Conservation (phyloP, 148 eudicot genomes). For the Heliamphora exappendiculata region DNA sequence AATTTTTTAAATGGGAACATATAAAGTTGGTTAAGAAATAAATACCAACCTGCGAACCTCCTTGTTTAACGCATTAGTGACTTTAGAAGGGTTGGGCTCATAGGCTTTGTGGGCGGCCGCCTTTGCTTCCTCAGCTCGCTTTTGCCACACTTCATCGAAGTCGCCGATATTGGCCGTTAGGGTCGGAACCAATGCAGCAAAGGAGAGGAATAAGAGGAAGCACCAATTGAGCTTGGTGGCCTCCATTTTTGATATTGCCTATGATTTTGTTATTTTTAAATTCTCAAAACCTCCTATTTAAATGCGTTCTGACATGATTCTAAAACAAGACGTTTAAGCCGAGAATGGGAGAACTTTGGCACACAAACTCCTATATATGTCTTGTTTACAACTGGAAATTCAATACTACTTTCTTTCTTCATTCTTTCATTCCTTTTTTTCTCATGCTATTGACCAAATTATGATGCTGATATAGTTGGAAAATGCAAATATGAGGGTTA, state of each 20-base stretch:
- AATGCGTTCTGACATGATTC: background rate
- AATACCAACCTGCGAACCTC: conserved; percentile 44
- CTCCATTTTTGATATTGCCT: background rate
- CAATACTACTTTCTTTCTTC: no score
- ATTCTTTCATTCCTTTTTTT: no score
- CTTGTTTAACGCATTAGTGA: conserved; percentile 38
- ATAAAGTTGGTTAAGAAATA: background rate
- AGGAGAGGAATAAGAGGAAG: background rate
- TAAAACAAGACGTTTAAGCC: background rate
- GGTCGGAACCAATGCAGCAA: conserved; percentile 11
- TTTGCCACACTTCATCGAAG: conserved; percentile 32
- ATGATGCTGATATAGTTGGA: background rate
- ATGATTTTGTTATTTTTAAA: background rate
- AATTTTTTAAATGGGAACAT: no score
- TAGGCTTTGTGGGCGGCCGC: conserved; percentile 27
- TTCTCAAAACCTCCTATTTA: background rate
- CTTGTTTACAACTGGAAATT: background rate
- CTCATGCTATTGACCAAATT: background rate
- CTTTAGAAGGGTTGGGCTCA: conserved; percentile 31
- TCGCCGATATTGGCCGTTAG: conserved; percentile 20
- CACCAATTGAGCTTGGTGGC: background rate
- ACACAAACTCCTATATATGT: background rate
- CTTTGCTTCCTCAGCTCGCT: conserved; percentile 30
- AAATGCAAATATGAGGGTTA: background rate
- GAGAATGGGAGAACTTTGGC: background rate